Evolutionary conservation across 345 rosid species (phyloP), one percentile per base, ranked within the genome.

Genomic region (Erodium maritimum): DNA sequence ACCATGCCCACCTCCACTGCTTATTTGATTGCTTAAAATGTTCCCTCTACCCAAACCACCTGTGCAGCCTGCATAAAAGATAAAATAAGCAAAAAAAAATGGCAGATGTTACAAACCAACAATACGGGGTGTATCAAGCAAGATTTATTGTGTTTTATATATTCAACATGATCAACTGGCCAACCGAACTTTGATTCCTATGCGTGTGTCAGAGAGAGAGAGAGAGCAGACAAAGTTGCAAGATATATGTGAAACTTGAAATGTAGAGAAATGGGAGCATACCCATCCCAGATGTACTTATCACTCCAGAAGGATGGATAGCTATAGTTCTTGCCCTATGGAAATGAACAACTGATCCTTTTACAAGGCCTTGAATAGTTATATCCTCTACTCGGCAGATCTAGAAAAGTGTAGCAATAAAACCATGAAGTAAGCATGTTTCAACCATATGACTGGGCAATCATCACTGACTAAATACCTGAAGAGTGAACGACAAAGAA

Each of bases 1-100:
- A 71, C 99, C 97, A 84, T 94, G 97, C 65, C 99, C 99, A 56
- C 84, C 96, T 59, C 97, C 99, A 72, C 97, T 85, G 34, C 97
- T 87, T 61, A 81, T 56, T 58, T 96, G 93, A 76, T 78, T 77
- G 71, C 80, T 78, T 59, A 78, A 65, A 72, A 81, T 63, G 23
- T 73, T 72, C 57, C 99, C 99, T 77, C 72, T 78, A 58, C 99
- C 97, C 3, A 84, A 79, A 50, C 99, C 99, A 65, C 97, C 95
- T 18, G 75, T 76, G 73, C 99, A 90, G 52, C 99, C 99, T 94
- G 86, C 58, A 80, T 19, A 67, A 75, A 69, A 17, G 59, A 56
- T 67, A 67, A 58, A 52, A 65, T 23, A 8, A 53, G 62, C 20
- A 2, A 45, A 42, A 0, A 14, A 42, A 42, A 29, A 42, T 42